A percentile compares a stretch with the other conserved stretches of the same genome.
Conservation (phyloP, 2,329 filamentous ascomycete genomes). For the Alternaria postmessia region DNA sequence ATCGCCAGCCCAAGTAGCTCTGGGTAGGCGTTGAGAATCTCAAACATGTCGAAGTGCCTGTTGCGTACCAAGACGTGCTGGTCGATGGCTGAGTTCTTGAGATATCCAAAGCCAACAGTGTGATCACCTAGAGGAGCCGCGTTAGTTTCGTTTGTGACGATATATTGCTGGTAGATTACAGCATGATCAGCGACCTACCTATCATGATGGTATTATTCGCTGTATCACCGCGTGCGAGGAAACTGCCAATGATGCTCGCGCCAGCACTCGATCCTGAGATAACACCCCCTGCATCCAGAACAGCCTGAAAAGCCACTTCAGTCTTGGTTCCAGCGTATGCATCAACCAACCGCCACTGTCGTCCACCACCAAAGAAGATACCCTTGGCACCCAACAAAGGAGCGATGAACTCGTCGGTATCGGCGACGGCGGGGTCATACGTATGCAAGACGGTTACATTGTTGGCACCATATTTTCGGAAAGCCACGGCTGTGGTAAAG, state of each 20-base stretch:
- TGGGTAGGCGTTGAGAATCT: slow-evolving; percentile 30
- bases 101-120: slow-evolving; percentile 35
- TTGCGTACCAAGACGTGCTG: slow-evolving; percentile 38
- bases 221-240: slow-evolving; percentile 35
- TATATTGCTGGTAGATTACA: not conserved
- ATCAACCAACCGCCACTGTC: slow-evolving; percentile 38
- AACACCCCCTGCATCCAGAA: slow-evolving; percentile 32
- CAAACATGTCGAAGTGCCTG: slow-evolving; percentile 38
- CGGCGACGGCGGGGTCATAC: slow-evolving; percentile 32
- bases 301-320: slow-evolving; percentile 28
- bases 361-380: slow-evolving; percentile 35
- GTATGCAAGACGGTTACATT: slow-evolving; percentile 38
- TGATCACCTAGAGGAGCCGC: not conserved
- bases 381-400: slow-evolving; percentile 30
- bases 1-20: slow-evolving; percentile 32
- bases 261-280: slow-evolving; percentile 35
- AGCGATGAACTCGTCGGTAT: slow-evolving; percentile 33
- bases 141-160: not conserved
- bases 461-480: slow-evolving; percentile 29
- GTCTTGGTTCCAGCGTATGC: slow-evolving; percentile 37
- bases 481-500: slow-evolving; percentile 27
- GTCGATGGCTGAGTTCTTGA: slow-evolving; percentile 37
- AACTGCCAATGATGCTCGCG: slow-evolving; percentile 33
- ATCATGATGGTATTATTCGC: slow-evolving; percentile 33
- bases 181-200: slow-evolving; percentile 17